Percentiles rank a stretch among this genome's conserved stretches.
These are phyloP conservation scores for Wickerhamomyces sp. DNA, from an alignment of 1,139 yeast genomes.

Conservation along the genomic window DNA sequence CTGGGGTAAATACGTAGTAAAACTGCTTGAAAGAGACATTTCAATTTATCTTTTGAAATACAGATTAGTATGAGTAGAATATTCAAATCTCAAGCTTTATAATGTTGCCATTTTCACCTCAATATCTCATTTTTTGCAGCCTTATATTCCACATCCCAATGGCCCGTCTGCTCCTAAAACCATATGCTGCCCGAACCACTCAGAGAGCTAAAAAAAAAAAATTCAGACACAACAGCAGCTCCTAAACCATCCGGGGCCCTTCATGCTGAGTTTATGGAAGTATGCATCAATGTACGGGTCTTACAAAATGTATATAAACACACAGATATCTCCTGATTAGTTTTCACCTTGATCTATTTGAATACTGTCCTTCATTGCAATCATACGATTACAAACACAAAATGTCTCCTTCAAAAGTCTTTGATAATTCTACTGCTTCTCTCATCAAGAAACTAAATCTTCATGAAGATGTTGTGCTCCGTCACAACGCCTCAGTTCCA, in stretches of 20 bases:
- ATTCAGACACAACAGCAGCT: too few relatives aligned
- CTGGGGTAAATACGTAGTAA: conserved; percentile 1
- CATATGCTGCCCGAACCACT: not conserved
- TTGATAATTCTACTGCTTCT: conserved; percentile 18
- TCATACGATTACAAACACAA: conserved; percentile 3
- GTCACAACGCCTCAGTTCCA: conserved; percentile 92
- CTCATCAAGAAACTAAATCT: conserved; percentile 28
- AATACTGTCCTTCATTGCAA: not conserved
- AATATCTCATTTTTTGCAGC: too few relatives aligned
- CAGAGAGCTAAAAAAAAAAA: too few relatives aligned
- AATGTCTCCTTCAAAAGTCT: conserved; percentile 24
- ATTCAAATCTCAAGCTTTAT: too few relatives aligned
- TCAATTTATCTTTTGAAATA: too few relatives aligned
- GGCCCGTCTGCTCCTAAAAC: not conserved
- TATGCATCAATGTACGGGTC: too few relatives aligned
- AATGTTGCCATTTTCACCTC: too few relatives aligned
- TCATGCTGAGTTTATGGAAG: too few relatives aligned
- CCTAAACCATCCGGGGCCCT: conserved; percentile 2
- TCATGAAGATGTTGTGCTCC: conserved; percentile 31
- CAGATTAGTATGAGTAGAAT: too few relatives aligned
- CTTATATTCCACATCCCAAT: not conserved
- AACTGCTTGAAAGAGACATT: too few relatives aligned
- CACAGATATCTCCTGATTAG: not conserved
- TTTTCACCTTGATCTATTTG: not conserved
- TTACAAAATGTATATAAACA: not conserved